A percentile compares a stretch with the other conserved stretches of the same genome.
Conservation (phyloP, 2,329 filamentous ascomycete species). For the Colletotrichum paranaense region DNA sequence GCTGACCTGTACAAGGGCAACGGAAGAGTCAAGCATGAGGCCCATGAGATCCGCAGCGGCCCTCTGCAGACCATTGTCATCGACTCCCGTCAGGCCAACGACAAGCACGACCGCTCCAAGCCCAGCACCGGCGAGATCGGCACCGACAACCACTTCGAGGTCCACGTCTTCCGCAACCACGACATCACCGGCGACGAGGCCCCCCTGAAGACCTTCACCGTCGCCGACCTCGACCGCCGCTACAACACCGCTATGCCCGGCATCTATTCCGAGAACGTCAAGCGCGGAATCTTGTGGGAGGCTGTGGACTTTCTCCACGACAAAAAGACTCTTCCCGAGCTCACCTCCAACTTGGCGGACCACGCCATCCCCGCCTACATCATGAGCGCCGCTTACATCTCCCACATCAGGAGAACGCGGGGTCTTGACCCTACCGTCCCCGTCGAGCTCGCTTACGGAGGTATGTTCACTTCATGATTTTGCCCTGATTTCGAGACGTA, state of each 20-base stretch:
- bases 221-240: constrained; percentile 1
- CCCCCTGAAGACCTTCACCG: constrained; percentile 7
- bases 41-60: not conserved
- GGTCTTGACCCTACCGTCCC: not conserved
- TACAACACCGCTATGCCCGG: constrained; percentile 1
- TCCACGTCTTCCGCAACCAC: constrained; percentile 6
- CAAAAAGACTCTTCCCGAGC: not conserved
- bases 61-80: constrained; percentile 34
- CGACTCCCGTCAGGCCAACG: constrained; percentile 30
- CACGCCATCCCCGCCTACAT: not conserved
- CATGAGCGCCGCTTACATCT: not conserved
- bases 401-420: not conserved
- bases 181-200: not conserved
- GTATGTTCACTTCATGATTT: not conserved
- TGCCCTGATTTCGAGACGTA: not conserved
- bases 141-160: constrained; percentile 10
- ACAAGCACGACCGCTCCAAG: constrained; percentile 19
- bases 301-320: constrained; percentile 3
- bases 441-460: not conserved
- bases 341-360: not conserved
- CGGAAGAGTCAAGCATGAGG: constrained; percentile 32
- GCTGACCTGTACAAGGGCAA: constrained; percentile 30
- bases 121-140: constrained; percentile 18
- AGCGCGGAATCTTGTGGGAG: constrained; percentile 13
- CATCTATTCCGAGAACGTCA: constrained; percentile 14